Evolutionary conservation across 768 basidiomycete genomes (phyloP).

Genomic region (Phylloporus sp.): DNA sequence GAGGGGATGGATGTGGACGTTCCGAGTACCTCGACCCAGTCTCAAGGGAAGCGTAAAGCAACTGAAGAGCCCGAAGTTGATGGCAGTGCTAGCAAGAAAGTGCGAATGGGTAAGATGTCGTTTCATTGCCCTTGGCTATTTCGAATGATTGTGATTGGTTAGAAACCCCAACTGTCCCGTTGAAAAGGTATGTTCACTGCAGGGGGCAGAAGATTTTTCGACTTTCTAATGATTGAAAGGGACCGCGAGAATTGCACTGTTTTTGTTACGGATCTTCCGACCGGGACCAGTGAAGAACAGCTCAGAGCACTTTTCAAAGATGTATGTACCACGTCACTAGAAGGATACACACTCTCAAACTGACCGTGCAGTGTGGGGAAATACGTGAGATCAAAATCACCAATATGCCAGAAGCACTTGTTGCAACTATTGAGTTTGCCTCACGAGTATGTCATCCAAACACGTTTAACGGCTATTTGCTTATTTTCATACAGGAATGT

Average conservation of each 20-base stretch:
- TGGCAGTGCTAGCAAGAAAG: slow-evolving; percentile 57
- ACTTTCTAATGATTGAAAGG: slow-evolving; percentile 36
- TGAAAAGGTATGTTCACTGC: slow-evolving; percentile 52
- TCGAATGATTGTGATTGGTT: neutral
- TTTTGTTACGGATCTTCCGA: slow-evolving; percentile 72
- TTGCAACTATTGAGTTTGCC: slow-evolving; percentile 88
- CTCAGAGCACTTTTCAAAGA: slow-evolving; percentile 80
- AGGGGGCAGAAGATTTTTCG: neutral
- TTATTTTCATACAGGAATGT: slow-evolving; percentile 49
- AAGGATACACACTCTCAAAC: neutral
- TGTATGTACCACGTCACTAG: slow-evolving; percentile 41
- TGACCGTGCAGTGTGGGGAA: slow-evolving; percentile 69
- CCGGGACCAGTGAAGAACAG: slow-evolving; percentile 56
- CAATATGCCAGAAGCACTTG: slow-evolving; percentile 48
- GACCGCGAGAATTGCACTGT: slow-evolving; percentile 96
- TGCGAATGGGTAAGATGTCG: slow-evolving; percentile 50
- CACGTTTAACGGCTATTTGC: neutral
- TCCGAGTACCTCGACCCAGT: slow-evolving; percentile 30
- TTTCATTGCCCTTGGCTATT: neutral
- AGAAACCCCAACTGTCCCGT: slow-evolving; percentile 45
- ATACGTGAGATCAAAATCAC: slow-evolving; percentile 85
- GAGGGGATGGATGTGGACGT: slow-evolving; percentile 43
- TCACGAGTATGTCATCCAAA: slow-evolving; percentile 38
- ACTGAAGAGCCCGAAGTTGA: slow-evolving; percentile 43
- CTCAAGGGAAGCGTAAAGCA: slow-evolving; percentile 59